Conservation (phyloP, 352 stramenopile genomes). For the Globisporangium spiculum region DNA sequence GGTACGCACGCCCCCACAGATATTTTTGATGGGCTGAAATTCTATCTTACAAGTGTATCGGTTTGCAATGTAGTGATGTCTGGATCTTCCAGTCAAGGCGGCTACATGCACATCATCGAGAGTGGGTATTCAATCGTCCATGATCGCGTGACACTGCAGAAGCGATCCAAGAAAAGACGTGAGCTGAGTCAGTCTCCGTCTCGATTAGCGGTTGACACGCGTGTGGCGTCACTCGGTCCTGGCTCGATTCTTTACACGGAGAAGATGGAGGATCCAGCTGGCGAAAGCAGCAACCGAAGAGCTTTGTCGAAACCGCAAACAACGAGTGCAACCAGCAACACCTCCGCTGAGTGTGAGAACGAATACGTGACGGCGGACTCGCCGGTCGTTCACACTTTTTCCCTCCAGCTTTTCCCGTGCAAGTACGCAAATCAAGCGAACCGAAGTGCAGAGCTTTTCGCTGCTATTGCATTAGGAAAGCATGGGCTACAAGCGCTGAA, state of each 20-base stretch:
- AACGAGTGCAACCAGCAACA: background rate
- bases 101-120: conserved; percentile 36
- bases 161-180: conserved; percentile 16
- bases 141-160: conserved; percentile 34
- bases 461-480: conserved; percentile 30
- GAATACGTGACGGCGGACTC: conserved; percentile 45
- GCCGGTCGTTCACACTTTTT: conserved; percentile 29
- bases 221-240: conserved; percentile 35
- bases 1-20: conserved; percentile 16
- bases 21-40: background rate
- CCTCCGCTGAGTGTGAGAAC: background rate
- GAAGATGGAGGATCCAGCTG: conserved; percentile 2
- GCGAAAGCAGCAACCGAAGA: background rate
- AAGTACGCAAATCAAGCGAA: background rate
- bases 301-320: background rate
- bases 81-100: conserved; percentile 20
- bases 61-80: conserved; percentile 28
- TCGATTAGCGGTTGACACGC: conserved; percentile 34
- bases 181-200: conserved; percentile 10
- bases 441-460: conserved; percentile 27
- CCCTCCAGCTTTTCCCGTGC: conserved; percentile 26
- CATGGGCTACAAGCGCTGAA: conserved; percentile 30
- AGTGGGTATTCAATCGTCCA: conserved; percentile 43
- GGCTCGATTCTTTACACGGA: conserved; percentile 36
- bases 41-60: background rate